Evolutionary conservation across 208 protist genomes (phyloP), one percentile per base, ranked within the genome.

Genomic region (Acanthamoeba lenticulata): DNA sequence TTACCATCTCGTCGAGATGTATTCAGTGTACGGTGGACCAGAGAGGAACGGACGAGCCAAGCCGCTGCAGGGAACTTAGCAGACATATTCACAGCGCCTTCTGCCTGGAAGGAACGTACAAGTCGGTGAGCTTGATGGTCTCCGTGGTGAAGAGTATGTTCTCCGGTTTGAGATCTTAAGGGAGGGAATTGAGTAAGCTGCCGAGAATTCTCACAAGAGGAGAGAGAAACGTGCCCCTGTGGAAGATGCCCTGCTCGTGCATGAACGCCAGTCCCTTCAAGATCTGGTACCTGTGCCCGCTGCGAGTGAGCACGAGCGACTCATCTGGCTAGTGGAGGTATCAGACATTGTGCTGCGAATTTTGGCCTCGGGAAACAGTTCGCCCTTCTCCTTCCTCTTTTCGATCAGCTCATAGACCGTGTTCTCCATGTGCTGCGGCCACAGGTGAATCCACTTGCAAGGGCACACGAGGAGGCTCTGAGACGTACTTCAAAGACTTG

Each of bases 1-100:
- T n/a, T 55, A 85, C 74, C 74, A 85, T 55, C 74, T 57, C 5
- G 74, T 85, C 2, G 74, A 47, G 32, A 85, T 85, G 74, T 85
- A 55, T 5, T 85, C 74, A 7, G 74, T 85, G 44, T 57, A 85
- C 7, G 74, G 74, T 15, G 74, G 74, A 9, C 74, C 74, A 17
- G 74, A 32, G 6, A 15, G n/a, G 42, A 85, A 57, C 3, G 40
- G n/a, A 4, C 74, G 74, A 0, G 44, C 13, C 0, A 85, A 42
- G 13, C 74, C 74, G 36, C 74, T 85, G 57, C 57, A 52, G 47
- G 15, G 36, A 34, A 32, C 65, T 9, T 11, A 44, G 36, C 67
- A 32, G 36, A 79, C 11, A 60, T 11, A 1, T 13, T 2, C 7
- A 15, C 17, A 79, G 4, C 6, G 19, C 4, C 1, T 15, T 7